Evolutionary conservation across 164 flowering plant species (phyloP), one percentile per base, ranked within the genome.

Genomic region (Pachysandra terminalis): DNA sequence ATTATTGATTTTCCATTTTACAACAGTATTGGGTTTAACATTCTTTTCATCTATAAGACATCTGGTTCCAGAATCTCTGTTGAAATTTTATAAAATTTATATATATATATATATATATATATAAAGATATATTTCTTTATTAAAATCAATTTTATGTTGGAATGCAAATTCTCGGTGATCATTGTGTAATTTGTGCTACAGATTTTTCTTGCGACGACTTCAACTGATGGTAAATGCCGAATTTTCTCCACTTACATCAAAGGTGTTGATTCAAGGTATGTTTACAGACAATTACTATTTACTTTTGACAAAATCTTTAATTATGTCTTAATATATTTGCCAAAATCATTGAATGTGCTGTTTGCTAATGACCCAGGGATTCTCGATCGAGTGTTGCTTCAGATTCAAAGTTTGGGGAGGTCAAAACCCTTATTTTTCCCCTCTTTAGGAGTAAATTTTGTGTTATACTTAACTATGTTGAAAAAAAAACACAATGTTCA

Each of bases 221-320:
- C 99, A 17, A 90, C 99, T 24, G 99, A 95, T 85, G 99, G 98
- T 73, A 95, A 95, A 78, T 95, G 99, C 70, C 78, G 99, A 66
- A 82, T 95, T 45, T 95, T 95, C 77, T 87, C 97, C 49, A 95
- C 99, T 65, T 92, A 90, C 68, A 95, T 95, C 63, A 95, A 92
- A 85, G 99, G 98, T 67, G 97, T 95, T 62, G 99, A 95, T 71
- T 68, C 82, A 64, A 89, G 84, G 99, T 95, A 79, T 71, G 79
- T 64, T 15, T 70, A 40, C 56, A 28, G 58, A 27, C 40, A 1
- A 63, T n/a, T 24, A 48, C 35, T 56, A 53, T 59, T 66, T 55
- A 48, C 57, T 4, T 21, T 68, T 59, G 23, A 37, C 27, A 61
- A 27, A 23, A 41, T 55, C 37, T 55, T 55, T 21, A 41, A 23